phyloP scores from a whole-genome alignment of 176 grass and related monocot genomes.

The Chrysopogon serrulatus region DNA sequence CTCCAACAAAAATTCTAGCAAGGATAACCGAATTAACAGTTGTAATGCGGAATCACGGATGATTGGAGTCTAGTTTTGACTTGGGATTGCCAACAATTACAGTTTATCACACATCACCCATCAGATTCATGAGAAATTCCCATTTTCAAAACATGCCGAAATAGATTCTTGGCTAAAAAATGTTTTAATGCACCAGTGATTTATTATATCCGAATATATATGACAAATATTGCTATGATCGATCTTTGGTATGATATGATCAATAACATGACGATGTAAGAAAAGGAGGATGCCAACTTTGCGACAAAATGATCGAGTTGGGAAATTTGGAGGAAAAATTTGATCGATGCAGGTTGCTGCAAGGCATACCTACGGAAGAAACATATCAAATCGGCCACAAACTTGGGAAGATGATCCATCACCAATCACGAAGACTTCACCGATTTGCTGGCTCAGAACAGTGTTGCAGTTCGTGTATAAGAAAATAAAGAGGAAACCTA shows the following conservation, averaged over 20 bases:
- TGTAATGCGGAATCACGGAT: not conserved
- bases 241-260: not conserved
- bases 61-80: not conserved
- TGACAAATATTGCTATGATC: not conserved
- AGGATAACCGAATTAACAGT: too few relatives aligned
- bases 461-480: not conserved
- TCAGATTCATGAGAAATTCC: too few relatives aligned
- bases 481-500: not conserved
- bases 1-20: too few relatives aligned
- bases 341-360: not conserved
- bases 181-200: too few relatives aligned
- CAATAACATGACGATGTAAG: too few relatives aligned
- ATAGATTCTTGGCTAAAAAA: too few relatives aligned
- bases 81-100: not conserved
- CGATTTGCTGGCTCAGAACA: not conserved
- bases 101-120: too few relatives aligned
- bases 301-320: not conserved
- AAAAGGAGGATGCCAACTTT: not conserved
- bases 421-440: not conserved
- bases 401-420: constrained; percentile 22
- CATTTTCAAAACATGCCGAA: too few relatives aligned
- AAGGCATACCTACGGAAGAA: constrained; percentile 35
- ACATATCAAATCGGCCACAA: constrained; percentile 10
- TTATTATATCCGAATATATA: too few relatives aligned
- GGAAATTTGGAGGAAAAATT: not conserved